Evolutionary conservation across 352 stramenopile genomes (phyloP).

Genomic region (Phytophthora tubulina): DNA sequence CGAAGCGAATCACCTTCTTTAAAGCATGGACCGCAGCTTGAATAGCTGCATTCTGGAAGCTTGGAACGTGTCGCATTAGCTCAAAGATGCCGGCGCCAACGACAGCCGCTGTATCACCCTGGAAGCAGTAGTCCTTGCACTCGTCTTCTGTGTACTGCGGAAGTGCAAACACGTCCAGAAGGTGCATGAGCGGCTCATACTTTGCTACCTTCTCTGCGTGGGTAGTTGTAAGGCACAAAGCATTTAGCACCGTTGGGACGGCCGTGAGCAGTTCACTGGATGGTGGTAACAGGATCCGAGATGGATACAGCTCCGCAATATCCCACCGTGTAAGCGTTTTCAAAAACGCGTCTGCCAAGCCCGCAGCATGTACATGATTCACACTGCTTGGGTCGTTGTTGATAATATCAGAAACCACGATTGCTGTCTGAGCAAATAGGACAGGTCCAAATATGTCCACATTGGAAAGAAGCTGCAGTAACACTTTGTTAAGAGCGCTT

Average conservation of each 20-base stretch:
- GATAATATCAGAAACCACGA: constrained; percentile 96
- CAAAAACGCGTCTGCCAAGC: constrained; percentile 94
- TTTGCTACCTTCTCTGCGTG: constrained; percentile 93
- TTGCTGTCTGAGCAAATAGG: constrained; percentile 92
- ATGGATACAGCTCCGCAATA: constrained; percentile 63
- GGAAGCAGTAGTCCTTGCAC: constrained; percentile 85
- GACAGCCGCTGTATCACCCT: constrained; percentile 94
- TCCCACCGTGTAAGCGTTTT: constrained; percentile 90
- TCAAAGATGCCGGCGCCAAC: constrained; percentile 96
- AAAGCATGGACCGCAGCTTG: constrained; percentile 90
- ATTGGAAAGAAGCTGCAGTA: constrained; percentile 92
- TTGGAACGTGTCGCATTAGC: constrained; percentile 95
- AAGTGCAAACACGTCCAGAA: constrained; percentile 93
- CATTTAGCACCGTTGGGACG: constrained; percentile 94
- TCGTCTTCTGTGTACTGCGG: constrained; percentile 90
- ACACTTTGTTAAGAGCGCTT: constrained; percentile 86
- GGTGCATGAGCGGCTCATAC: constrained; percentile 91
- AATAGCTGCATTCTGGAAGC: constrained; percentile 88
- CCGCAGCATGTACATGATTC: constrained; percentile 93
- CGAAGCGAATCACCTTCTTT: constrained; percentile 91
- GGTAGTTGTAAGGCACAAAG: constrained; percentile 93
- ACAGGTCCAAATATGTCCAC: constrained; percentile 93
- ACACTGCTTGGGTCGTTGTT: constrained; percentile 97
- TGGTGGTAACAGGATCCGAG: constrained; percentile 70
- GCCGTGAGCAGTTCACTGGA: constrained; percentile 95